Percentiles rank a stretch among this genome's conserved stretches.
Conservation (phyloP, 805 yeast genomes). For the Metschnikowia vanudenii region DNA sequence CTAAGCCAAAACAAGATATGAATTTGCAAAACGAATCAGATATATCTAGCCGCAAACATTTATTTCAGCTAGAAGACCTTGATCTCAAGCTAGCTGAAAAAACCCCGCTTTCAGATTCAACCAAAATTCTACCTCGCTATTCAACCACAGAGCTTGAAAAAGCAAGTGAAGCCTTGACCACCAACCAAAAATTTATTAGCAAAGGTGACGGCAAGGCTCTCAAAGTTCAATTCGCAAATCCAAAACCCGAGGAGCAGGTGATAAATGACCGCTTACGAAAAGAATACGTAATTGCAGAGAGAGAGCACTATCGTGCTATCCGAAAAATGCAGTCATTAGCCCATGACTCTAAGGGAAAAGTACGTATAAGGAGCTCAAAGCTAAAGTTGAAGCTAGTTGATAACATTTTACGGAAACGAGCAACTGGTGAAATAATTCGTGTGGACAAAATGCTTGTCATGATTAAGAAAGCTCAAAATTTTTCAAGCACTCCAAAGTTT, state of each 20-base stretch:
- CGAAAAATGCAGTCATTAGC: constrained; percentile 27
- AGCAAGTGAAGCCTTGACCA: not conserved
- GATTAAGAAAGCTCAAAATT: constrained; percentile 43
- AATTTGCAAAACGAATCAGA: not conserved
- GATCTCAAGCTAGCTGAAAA: not conserved
- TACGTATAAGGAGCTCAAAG: constrained; percentile 14
- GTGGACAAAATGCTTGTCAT: constrained; percentile 69
- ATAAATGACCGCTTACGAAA: constrained; percentile 5
- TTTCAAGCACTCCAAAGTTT: constrained; percentile 23
- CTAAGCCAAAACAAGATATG: not conserved
- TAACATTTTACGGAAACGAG: constrained; percentile 20
- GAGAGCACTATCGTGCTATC: constrained; percentile 17
- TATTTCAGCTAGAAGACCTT: not conserved
- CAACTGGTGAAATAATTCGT: constrained; percentile 61
- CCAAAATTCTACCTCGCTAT: not conserved
- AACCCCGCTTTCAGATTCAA: not conserved
- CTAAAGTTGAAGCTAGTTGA: constrained; percentile 22
- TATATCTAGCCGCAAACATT: not conserved
- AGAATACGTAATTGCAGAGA: constrained; percentile 18
- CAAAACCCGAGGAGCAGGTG: constrained; percentile 24
- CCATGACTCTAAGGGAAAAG: constrained; percentile 22
- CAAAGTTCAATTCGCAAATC: constrained; percentile 19
- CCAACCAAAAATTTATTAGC: not conserved
- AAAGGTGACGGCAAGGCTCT: not conserved
- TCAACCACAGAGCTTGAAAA: not conserved